Percentiles rank a stretch among this genome's conserved stretches.
Evolutionary conservation across 164 flowering plant genomes (phyloP).

Genomic region (Warburgia ugandensis): DNA sequence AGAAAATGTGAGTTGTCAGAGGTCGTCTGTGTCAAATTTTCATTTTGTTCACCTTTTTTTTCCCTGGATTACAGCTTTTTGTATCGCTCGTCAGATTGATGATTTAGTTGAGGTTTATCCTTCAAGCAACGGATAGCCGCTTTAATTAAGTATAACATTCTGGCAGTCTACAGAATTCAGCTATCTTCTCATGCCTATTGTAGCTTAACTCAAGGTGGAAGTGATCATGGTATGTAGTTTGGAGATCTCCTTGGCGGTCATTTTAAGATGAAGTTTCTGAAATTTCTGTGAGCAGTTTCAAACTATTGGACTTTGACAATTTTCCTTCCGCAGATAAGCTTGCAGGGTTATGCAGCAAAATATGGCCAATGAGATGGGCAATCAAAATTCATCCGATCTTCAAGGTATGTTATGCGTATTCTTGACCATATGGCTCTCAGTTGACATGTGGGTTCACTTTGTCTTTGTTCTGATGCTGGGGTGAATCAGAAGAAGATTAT

Average conservation of each 20-base stretch:
- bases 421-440: background rate
- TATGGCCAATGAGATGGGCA: constrained; percentile 61
- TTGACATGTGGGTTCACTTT: too few relatives aligned
- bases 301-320: background rate
- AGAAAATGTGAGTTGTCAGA: too few relatives aligned
- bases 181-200: background rate
- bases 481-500: constrained; percentile 32
- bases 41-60: too few relatives aligned
- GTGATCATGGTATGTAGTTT: constrained; percentile 29
- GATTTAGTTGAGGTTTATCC: constrained; percentile 1
- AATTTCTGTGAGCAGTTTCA: background rate
- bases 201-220: background rate
- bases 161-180: constrained; percentile 2
- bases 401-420: constrained; percentile 28
- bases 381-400: constrained; percentile 31
- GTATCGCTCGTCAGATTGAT: too few relatives aligned
- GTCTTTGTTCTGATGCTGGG: constrained; percentile 3
- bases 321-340: constrained; percentile 3
- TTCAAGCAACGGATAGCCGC: background rate
- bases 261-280: constrained; percentile 9
- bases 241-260: background rate
- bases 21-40: too few relatives aligned
- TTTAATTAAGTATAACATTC: constrained; percentile 4
- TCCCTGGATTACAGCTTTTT: too few relatives aligned
- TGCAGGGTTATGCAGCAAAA: constrained; percentile 24